Base-by-base conservation (phyloP, 352 stramenopile species). In the Phytophthora nicotianae region DNA sequence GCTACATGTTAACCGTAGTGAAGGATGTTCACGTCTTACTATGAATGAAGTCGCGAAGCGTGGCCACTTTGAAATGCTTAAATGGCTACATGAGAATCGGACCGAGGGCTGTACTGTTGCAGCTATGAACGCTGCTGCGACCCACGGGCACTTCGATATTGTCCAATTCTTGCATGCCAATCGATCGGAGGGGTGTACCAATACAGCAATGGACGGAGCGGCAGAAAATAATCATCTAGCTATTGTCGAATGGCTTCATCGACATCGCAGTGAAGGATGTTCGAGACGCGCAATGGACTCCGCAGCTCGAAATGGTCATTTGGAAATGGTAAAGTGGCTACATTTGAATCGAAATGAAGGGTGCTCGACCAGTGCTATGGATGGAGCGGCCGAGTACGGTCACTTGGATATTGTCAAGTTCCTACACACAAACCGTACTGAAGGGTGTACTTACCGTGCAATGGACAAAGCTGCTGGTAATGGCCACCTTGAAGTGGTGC, bases 211-310 rank as follows among this genome's bases (percentile, higher is more conserved):
- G 70, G 63, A 81, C 49, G 57, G 41, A 10, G 73, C 73, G 2
- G 73, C 70, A 29, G 60, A 52, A 8, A 73, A 70, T 7, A 73
- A 71, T 29, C 69, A 81, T 35, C 43, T 79, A 1, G 52, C 21
- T 10, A 38, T 81, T 17, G 70, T 81, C 4, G 24, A 70, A 11
- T 81, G 63, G 59, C 54, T 81, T 2, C 65, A 78, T 43, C n/a
- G 26, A 0, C 27, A 79, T 23, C 69, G 66, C 8, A 58, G 17
- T 16, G 73, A 81, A 62, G 70, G 69, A 27, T 76, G 69, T 48
- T 75, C 59, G 20, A 74, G 20, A 8, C 38, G 45, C 8, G 65
- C 69, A 3, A 66, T 77, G 59, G 65, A 77, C 20, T 8, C 42
- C 7, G 58, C 58, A 14, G 62, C 68, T 46, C 53, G 53, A 4